Evolutionary conservation across 495 filamentous ascomycete genomes (phyloP), one percentile per base, ranked within the genome.

Genomic region (Schizothecium vesticola): DNA sequence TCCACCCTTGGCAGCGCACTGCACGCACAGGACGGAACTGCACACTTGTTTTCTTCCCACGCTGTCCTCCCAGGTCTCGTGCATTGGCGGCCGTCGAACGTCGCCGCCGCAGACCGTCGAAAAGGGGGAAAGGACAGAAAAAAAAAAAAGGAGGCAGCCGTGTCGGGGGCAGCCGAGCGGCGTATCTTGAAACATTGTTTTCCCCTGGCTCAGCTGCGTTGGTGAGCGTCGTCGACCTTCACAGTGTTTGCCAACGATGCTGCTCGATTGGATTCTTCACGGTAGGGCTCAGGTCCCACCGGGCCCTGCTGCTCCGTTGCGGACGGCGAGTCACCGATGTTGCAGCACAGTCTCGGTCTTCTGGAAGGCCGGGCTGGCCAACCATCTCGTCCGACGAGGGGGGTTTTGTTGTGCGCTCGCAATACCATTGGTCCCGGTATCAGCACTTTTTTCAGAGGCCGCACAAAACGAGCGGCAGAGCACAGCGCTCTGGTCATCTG

Each of bases 11-110:
- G 65, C 65, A 66, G 65, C 57, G 65, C 57, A 12, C 26, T 33
- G 26, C 25, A 57, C 63, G 21, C 43, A 12, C 11, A 36, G 62
- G 31, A 64, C 24, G 21, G 21, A 19, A 11, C 56, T 66, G 64
- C 64, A 66, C 56, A 12, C 57, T 60, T 66, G 28, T 25, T 65
- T 60, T 66, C 28, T 57, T 51, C 43, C 33, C 16, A 51, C 43
- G 43, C 43, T 51, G 43, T 51, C 43, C 43, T 51, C 43, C 43
- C 43, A 43, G 36, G 43, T 51, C 43, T 51, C 43, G 25, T 66
- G 65, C 65, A 66, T 66, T 66, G 65, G 65, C 65, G 57, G 65
- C 65, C 65, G 65, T 66, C 65, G 56, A 60, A 21, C 16, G 24
- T 24, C 23, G 13, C 5, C 24, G 56, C 64, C 51, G 9, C 65